A percentile compares a stretch with the other conserved stretches of the same genome.
phyloP scores from a whole-genome alignment of 305 asterid species.

The Solanum hybrid region DNA sequence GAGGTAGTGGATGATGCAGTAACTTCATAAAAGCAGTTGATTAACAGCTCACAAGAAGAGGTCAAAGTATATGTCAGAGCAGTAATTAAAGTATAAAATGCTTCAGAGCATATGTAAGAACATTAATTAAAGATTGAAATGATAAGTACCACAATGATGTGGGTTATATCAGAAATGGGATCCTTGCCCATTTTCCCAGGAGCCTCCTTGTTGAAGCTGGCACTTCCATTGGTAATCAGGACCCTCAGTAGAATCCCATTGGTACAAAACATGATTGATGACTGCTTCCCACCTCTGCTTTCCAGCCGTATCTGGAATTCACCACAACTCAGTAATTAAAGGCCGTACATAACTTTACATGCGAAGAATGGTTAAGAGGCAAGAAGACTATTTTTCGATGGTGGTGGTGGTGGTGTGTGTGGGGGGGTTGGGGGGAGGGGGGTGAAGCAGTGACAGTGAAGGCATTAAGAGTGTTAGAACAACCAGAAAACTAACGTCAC shows the following conservation, averaged over 20 bases:
- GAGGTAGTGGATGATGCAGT: not conserved
- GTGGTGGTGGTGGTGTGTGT: not conserved
- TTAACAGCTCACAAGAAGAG: not conserved
- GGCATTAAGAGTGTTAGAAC: not conserved
- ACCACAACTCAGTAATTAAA: slow-evolving; percentile 7
- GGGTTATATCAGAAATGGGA: slow-evolving; percentile 54
- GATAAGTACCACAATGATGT: slow-evolving; percentile 80
- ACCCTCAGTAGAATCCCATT: slow-evolving; percentile 81
- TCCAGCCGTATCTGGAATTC: slow-evolving; percentile 78
- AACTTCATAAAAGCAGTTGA: not conserved
- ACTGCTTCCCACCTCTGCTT: slow-evolving; percentile 79
- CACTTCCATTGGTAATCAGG: slow-evolving; percentile 43
- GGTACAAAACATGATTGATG: slow-evolving; percentile 89
- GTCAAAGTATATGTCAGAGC: not conserved
- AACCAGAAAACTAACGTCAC: not conserved
- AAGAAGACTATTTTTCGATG: not conserved
- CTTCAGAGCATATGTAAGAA: not conserved
- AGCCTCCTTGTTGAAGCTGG: slow-evolving; percentile 24
- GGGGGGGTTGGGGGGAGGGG: not conserved
- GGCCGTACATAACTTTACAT: not conserved
- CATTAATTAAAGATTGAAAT: slow-evolving; percentile 11
- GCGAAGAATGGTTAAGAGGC: not conserved
- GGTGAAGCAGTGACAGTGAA: not conserved
- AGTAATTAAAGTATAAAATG: slow-evolving; percentile 10
- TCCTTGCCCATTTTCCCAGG: slow-evolving; percentile 25